These are phyloP conservation scores for Mycena kentingensis DNA, from an alignment of 768 basidiomycete species.

Conservation along the genomic window DNA sequence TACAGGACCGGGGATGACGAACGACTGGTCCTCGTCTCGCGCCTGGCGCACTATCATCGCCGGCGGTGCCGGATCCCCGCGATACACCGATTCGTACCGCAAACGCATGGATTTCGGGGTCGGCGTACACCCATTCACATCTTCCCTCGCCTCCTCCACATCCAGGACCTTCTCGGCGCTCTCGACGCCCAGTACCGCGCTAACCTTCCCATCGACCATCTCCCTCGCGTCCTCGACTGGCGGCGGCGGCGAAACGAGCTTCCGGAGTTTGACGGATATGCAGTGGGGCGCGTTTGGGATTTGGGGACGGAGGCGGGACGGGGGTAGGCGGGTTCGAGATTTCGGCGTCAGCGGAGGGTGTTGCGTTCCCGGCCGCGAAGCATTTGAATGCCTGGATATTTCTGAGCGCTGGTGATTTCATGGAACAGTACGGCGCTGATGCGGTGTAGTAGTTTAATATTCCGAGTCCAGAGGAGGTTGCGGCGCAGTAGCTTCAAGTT, in stretches of 20 bases:
- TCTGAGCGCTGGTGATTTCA: too few species aligned
- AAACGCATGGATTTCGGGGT: constrained; percentile 23
- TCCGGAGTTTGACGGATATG: constrained; percentile 79
- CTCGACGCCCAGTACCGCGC: too few species aligned
- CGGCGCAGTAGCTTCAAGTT: too few species aligned
- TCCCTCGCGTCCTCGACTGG: constrained; percentile 29
- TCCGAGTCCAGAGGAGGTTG: too few species aligned
- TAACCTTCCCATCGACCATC: constrained; percentile 27
- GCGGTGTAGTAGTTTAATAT: too few species aligned
- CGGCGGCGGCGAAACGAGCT: constrained; percentile 61
- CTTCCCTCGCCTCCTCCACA: background rate
- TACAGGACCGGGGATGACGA: constrained; percentile 15
- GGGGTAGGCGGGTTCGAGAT: constrained; percentile 29
- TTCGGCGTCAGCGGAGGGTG: too few species aligned
- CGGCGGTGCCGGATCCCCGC: constrained; percentile 16
- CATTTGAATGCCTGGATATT: too few species aligned
- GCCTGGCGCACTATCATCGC: too few species aligned
- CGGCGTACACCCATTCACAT: constrained; percentile 13
- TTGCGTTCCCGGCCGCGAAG: too few species aligned
- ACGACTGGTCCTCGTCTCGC: constrained; percentile 11
- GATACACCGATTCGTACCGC: constrained; percentile 28
- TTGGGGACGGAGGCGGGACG: constrained; percentile 49
- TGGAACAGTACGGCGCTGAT: too few species aligned
- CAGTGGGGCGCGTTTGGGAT: constrained; percentile 95
- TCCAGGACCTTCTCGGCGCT: too few species aligned